These are phyloP conservation scores for Phytopythium kandeliae DNA, from an alignment of 352 stramenopile genomes.

Conservation along the genomic window DNA sequence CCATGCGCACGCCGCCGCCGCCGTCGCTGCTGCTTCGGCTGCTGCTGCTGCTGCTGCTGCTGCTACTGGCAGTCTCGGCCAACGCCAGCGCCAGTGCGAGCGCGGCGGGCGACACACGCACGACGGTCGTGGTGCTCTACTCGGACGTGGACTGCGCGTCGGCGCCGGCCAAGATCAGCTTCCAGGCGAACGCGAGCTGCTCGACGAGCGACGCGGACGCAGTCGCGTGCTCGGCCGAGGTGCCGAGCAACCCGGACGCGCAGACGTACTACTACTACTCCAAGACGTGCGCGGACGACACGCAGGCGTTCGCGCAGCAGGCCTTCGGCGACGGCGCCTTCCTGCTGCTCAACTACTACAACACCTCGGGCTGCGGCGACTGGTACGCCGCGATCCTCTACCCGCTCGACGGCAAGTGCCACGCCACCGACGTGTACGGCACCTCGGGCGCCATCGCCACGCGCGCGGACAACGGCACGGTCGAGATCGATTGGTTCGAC, in stretches of 20 bases:
- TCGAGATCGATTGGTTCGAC: conserved; percentile 5
- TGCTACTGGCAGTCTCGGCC: too few relatives aligned
- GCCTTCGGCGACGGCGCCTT: not conserved
- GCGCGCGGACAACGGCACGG: conserved; percentile 1
- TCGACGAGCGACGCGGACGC: not conserved
- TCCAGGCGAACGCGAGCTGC: conserved; percentile 4
- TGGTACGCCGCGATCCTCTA: conserved; percentile 6
- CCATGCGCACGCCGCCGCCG: not conserved
- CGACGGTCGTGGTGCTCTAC: conserved; percentile 4
- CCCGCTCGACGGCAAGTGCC: conserved; percentile 6
- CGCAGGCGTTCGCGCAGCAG: not conserved
- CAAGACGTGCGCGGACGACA: conserved; percentile 4
- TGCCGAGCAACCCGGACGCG: conserved; percentile 3
- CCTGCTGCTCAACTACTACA: conserved; percentile 8
- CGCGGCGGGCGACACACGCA: not conserved
- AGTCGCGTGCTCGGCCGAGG: conserved; percentile 2
- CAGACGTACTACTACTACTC: conserved; percentile 5
- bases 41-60: too few relatives aligned
- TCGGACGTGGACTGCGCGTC: conserved; percentile 5
- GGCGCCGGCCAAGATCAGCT: conserved; percentile 6
- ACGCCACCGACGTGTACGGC: conserved; percentile 5
- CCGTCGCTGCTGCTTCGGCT: not conserved
- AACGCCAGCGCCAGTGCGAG: too few relatives aligned
- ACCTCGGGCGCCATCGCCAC: conserved; percentile 1
- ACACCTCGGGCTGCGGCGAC: conserved; percentile 1